These are phyloP conservation scores for Wilhelminamyces savonicus DNA, from an alignment of 805 yeast genomes.

Conservation along the genomic window DNA sequence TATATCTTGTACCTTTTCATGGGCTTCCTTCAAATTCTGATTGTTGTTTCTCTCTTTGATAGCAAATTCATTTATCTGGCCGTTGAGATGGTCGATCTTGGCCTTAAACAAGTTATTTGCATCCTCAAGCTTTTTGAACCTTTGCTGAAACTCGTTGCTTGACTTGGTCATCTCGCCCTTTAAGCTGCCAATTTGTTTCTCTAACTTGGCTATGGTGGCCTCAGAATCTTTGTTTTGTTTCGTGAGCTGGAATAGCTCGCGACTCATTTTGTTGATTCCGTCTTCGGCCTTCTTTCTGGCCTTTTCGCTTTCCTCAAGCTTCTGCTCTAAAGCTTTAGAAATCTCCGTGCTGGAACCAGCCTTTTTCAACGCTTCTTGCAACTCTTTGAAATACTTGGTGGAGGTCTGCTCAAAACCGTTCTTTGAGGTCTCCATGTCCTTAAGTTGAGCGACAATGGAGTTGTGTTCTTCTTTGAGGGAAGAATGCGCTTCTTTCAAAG, in stretches of 20 bases:
- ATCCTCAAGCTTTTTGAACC: conserved; percentile 12
- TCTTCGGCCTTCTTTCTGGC: conserved; percentile 67
- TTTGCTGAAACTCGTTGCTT: conserved; percentile 13
- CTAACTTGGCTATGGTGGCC: conserved; percentile 32
- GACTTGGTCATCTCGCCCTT: conserved; percentile 29
- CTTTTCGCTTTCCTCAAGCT: conserved; percentile 25
- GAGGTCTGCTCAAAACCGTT: conserved; percentile 24
- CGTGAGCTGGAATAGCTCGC: conserved; percentile 66
- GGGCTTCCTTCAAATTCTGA: conserved; percentile 9
- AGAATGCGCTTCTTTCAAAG: neutral
- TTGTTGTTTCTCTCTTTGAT: conserved; percentile 12
- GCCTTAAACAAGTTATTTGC: conserved; percentile 18
- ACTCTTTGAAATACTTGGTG: conserved; percentile 19
- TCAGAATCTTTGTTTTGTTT: conserved; percentile 52
- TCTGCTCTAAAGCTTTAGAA: conserved; percentile 21
- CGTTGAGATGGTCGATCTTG: conserved; percentile 10
- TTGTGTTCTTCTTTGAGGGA: conserved; percentile 12
- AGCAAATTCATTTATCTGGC: conserved; percentile 9
- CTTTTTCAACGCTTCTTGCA: conserved; percentile 24
- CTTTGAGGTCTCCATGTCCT: conserved; percentile 23
- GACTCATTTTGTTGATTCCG: conserved; percentile 85
- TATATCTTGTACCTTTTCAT: conserved; percentile 18
- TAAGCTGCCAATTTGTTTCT: conserved; percentile 31
- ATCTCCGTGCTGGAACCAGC: conserved; percentile 17
- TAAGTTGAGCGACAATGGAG: conserved; percentile 12